Evolutionary conservation across 2,329 filamentous ascomycete species (phyloP), one percentile per base, ranked within the genome.

Genomic region (Fusarium secorum): DNA sequence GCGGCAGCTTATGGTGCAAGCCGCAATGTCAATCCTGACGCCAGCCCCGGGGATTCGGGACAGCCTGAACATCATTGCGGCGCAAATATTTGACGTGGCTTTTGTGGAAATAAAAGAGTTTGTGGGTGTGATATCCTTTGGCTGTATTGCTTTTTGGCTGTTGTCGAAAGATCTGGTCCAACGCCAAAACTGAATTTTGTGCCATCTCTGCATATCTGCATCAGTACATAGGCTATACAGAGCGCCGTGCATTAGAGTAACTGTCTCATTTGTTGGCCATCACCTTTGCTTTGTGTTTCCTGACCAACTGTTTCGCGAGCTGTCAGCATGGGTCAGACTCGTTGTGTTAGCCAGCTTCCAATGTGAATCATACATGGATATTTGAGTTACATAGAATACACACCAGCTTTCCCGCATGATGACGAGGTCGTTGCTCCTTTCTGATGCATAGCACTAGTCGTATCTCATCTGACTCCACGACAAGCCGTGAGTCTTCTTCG

Each of bases 31-130:
- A 72, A 69, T 63, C 60, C 57, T 72, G 57, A 64, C 61, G 62
- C 67, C 73, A 75, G 59, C 70, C 67, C 70, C 69, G 59, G 65
- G 63, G 61, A 59, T 63, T 74, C 48, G 60, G 67, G 63, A 67
- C 53, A 62, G 60, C 18, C 28, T 35, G 28, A 48, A 20, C 33
- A 36, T 20, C 44, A 24, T 30, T 62, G 18, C 17, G 20, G n/a
- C 24, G n/a, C 13, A 24, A 36, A 11, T 26, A 52, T 52, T 36
- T 52, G 52, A 55, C 38, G 35, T 56, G 59, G 41, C 33, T 26
- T 33, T 36, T 38, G 14, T 58, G 53, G 49, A 41, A 38, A 53
- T 42, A 42, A 38, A 44, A 42, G 58, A 70, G 48, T 52, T 26
- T 72, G 59, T 75, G 60, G 73, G 70, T 65, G 73, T 75, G 65